Conservation (phyloP, 2,329 filamentous ascomycete species). For the Immersiporthe knoxdaviesiana region DNA sequence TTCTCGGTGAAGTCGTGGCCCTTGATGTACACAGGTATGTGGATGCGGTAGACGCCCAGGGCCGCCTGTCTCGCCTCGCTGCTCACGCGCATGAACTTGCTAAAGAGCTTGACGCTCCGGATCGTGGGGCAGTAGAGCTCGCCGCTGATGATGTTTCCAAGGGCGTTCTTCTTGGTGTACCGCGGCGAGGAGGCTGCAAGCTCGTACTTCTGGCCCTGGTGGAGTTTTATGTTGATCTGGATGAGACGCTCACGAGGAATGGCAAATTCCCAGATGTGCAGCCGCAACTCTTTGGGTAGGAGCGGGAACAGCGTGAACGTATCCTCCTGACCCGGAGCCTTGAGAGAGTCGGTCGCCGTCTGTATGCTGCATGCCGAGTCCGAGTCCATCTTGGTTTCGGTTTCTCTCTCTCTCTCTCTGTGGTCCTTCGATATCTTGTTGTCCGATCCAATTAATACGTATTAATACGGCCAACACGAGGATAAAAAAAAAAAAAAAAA, state of each 20-base stretch:
- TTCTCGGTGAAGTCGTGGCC: neutral
- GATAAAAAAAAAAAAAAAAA: too few species aligned
- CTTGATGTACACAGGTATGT: constrained; percentile 9
- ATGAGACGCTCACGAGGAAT: constrained; percentile 25
- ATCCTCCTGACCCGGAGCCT: neutral
- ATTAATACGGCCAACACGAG: neutral
- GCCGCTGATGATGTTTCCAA: constrained; percentile 25
- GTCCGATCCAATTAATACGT: neutral
- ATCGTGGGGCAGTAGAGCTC: constrained; percentile 1
- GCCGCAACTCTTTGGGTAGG: constrained; percentile 26
- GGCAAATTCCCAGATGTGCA: constrained; percentile 26
- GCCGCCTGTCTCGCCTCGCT: constrained; percentile 19
- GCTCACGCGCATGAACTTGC: constrained; percentile 21
- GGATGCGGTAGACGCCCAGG: constrained; percentile 16
- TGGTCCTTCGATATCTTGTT: neutral
- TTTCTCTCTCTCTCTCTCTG: too few species aligned
- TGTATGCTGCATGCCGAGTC: neutral
- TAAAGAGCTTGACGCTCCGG: neutral
- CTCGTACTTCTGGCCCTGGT: neutral
- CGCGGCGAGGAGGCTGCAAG: constrained; percentile 13
- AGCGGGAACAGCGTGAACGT: constrained; percentile 17
- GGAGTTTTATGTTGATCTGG: neutral
- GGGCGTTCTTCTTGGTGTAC: constrained; percentile 22
- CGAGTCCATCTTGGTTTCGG: neutral
- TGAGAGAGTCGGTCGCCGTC: neutral